Base-by-base conservation (phyloP, 1,284 basidiomycete species). In the Inonotus obliquus region DNA sequence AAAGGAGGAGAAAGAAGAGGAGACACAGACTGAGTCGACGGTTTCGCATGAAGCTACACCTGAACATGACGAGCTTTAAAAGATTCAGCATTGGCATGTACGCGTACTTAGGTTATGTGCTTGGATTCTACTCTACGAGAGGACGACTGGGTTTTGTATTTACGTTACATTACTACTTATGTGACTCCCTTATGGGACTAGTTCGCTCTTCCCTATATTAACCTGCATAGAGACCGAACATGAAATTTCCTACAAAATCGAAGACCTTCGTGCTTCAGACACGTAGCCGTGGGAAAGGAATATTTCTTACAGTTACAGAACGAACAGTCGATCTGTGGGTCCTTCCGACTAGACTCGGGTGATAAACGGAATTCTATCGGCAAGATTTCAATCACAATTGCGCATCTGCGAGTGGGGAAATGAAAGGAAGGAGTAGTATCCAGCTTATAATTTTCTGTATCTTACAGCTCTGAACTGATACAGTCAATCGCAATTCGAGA, bases 31-130 rank as follows among this genome's bases (percentile, higher is more conserved):
- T 4, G 32, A 32, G 32, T 4, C 4, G 32, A 21, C 19, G n/a
- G 48, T 17, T 49, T 6, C 7, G 7, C 48, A 49, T 29, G 48
- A 49, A 7, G 19, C 48, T 23, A 49, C 48, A 27, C 49, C 13
- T 44, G 62, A 61, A 35, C 63, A 64, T 38, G 63, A 64, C 41
- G 63, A 64, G 52, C 56, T 64, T 14, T 64, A 51, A 58, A 27
- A n/a, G 6, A 13, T 4, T 10, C 9, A 21, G n/a, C 23, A 14
- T 23, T 23, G n/a, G 49, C 17, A 3, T 52, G 17, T 29, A 17
- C 48, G 48, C 38, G n/a, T 39, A 39, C 38, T n/a, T n/a, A n/a
- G n/a, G n/a, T n/a, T n/a, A n/a, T n/a, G n/a, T n/a, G 49, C 49
- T 35, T 52, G 27, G 27, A 52, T 17, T 29, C 14, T 52, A 52